Conservation (phyloP, 495 filamentous ascomycete genomes). For the Alectoria sarmentosa region DNA sequence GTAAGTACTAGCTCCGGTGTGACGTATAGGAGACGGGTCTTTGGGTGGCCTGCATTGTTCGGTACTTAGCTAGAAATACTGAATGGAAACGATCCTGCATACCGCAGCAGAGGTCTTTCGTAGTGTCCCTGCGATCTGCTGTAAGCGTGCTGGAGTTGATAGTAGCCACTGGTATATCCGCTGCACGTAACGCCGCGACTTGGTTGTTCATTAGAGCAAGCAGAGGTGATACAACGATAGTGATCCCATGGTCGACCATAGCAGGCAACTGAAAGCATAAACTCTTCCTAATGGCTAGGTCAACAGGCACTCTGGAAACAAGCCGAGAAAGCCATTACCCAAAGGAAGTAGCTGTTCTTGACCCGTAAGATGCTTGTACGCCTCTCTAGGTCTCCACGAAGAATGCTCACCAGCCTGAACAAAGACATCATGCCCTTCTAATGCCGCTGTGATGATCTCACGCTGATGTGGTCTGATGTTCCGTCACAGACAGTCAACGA, state of each 20-base stretch:
- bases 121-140: constrained; percentile 57
- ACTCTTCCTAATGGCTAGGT: constrained; percentile 50
- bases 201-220: constrained; percentile 94
- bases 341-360: constrained; percentile 67
- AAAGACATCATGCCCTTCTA: constrained; percentile 86
- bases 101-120: constrained; percentile 71
- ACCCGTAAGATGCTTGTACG: not conserved
- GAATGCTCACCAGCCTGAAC: constrained; percentile 56
- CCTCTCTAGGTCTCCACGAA: no score
- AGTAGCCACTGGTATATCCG: constrained; percentile 72
- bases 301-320: not conserved
- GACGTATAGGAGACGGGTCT: constrained; percentile 79
- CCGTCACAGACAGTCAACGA: constrained; percentile 20
- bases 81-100: not conserved
- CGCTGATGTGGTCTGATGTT: constrained; percentile 65
- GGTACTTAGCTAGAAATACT: not conserved
- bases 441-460: constrained; percentile 74
- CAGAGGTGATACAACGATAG: constrained; percentile 84
- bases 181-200: constrained; percentile 67
- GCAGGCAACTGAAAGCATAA: constrained; percentile 92
- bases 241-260: constrained; percentile 80
- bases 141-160: constrained; percentile 74
- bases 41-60: constrained; percentile 53
- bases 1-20: constrained; percentile 83
- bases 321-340: constrained; percentile 36